phyloP scores from a whole-genome alignment of 768 basidiomycete genomes.

The Boletus barrowsii region DNA sequence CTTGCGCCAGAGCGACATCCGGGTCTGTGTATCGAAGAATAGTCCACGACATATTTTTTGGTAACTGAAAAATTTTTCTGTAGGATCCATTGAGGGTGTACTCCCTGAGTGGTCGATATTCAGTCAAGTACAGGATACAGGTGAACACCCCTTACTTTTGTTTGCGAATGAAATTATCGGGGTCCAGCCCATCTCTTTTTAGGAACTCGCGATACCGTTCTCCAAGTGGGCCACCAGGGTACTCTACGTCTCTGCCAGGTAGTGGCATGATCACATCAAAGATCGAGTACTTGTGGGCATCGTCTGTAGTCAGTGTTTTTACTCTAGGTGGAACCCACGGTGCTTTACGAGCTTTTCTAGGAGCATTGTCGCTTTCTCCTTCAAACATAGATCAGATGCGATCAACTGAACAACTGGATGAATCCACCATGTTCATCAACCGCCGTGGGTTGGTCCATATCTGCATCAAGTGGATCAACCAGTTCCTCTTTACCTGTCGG shows the following conservation, averaged over 20 bases:
- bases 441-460: conserved; percentile 29
- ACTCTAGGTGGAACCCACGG: conserved; percentile 70
- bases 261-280: conserved; percentile 98
- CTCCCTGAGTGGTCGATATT: conserved; percentile 51
- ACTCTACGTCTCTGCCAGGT: conserved; percentile 91
- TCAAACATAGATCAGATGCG: conserved; percentile 14
- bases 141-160: conserved; percentile 62
- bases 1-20: conserved; percentile 85
- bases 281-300: conserved; percentile 79
- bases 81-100: conserved; percentile 93
- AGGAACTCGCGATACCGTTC: conserved; percentile 83
- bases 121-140: conserved; percentile 1
- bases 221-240: conserved; percentile 85
- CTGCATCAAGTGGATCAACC: conserved; percentile 31
- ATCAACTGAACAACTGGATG: conserved; percentile 1
- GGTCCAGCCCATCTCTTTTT: conserved; percentile 82
- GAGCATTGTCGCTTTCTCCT: conserved; percentile 13
- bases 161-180: conserved; percentile 82
- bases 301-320: conserved; percentile 73
- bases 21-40: conserved; percentile 90
- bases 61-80: conserved; percentile 84
- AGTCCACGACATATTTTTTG: conserved; percentile 78
- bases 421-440: conserved; percentile 34
- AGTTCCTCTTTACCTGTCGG: conserved; percentile 19
- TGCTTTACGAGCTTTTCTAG: conserved; percentile 24